These are phyloP conservation scores for Persicaria maculosa DNA, from an alignment of 148 eudicot genomes.

Conservation along the genomic window DNA sequence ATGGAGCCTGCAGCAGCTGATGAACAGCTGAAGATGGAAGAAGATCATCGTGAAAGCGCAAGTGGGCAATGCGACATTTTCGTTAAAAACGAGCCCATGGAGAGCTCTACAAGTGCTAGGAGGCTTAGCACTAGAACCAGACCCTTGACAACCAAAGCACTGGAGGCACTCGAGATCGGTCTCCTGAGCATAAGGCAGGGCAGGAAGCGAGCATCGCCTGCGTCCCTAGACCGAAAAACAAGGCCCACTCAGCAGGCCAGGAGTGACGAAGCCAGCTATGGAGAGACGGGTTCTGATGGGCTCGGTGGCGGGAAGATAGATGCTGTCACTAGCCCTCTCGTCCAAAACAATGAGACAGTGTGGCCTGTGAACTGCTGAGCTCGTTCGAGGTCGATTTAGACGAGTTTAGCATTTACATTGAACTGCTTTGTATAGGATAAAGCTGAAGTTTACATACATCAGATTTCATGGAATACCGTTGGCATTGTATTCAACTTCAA, in stretches of 20 bases:
- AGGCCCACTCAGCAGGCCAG: background rate
- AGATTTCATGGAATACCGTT: background rate
- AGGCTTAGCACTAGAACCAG: slow-evolving; percentile 30
- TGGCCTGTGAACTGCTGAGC: slow-evolving; percentile 2
- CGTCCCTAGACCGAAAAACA: background rate
- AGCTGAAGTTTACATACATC: background rate
- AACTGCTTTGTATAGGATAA: background rate
- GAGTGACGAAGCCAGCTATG: slow-evolving; percentile 2
- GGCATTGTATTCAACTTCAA: background rate
- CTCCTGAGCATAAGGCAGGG: slow-evolving; percentile 8
- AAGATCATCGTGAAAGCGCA: background rate
- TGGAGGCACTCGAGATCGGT: slow-evolving; percentile 20
- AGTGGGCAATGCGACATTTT: background rate
- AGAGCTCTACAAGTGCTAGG: slow-evolving; percentile 5
- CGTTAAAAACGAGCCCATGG: background rate
- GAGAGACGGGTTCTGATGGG: background rate
- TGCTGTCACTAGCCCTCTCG: slow-evolving; percentile 4
- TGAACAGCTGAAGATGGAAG: background rate
- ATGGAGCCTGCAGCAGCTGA: slow-evolving; percentile 4
- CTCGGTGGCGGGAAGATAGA: slow-evolving; percentile 6
- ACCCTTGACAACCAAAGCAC: slow-evolving; percentile 25
- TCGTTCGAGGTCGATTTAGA: background rate
- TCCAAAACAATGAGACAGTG: slow-evolving; percentile 1
- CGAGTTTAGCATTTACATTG: background rate
- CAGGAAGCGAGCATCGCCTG: background rate